Base-by-base conservation (phyloP, 2,329 filamentous ascomycete genomes). In the Fusarium camptoceras region DNA sequence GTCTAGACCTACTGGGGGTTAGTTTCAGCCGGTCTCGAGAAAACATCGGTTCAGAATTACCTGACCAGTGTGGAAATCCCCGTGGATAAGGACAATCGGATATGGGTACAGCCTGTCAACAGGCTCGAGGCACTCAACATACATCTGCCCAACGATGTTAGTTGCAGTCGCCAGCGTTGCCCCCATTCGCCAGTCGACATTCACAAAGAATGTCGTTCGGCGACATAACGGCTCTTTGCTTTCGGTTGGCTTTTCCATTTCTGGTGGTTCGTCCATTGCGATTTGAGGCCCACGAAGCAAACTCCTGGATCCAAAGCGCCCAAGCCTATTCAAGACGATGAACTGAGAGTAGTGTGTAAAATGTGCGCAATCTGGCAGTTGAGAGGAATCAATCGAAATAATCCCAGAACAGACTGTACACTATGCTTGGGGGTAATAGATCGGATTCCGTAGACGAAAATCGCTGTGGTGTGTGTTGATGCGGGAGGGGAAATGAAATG, bases 1-100 rank as follows among this genome's bases (percentile, higher is more conserved):
- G 82, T 71, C 79, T 80, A 84, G 49, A 81, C 73, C 79, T 82
- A 6, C 6, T 11, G 7, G 22, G 12, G 3, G 44, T 46, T 15
- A 24, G 50, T 10, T 42, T 4, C 4, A n/a, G 4, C 6, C 4
- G 8, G 1, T 9, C 11, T 4, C 3, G 10, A 16, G 15, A 24
- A 16, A 7, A 4, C n/a, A 37, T 12, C 6, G 18, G 14, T 24
- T 5, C 7, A 10, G 1, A 48, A 72, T 48, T 57, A 79, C 79
- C 66, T 78, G 72, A 9, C 79, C 78, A 42, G 77, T 77, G 49
- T 81, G 78, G 20, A 73, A 78, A 30, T 81, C 79, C 16, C 78
- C 80, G 30, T 81, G 80, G 31, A 82, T 74, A 22, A 82, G 66
- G 7, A 81, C 56, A 30, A 82, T 66, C 11, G 78, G 76, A 8